phyloP scores from a whole-genome alignment of 164 flowering plant species.

The Annona cherimola region DNA sequence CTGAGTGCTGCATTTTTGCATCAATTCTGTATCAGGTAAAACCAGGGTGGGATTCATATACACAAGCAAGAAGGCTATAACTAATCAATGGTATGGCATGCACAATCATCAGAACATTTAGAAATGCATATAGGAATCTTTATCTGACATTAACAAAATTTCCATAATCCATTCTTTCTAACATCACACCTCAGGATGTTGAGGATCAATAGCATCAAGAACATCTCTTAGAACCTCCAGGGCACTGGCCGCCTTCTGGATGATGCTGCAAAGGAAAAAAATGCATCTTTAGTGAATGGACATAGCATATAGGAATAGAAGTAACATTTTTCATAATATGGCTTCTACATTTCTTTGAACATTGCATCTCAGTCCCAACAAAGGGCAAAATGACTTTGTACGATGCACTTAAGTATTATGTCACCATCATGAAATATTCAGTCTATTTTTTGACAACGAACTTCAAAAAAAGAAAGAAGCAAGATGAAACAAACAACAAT shows the following conservation, averaged over 20 bases:
- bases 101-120: no score
- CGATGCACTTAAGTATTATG: background rate
- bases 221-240: conserved; percentile 87
- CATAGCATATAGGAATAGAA: background rate
- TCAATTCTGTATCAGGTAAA: background rate
- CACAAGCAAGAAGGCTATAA: background rate
- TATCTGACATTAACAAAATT: background rate
- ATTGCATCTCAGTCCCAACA: no score
- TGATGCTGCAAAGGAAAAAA: conserved; percentile 46
- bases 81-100: background rate
- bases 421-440: background rate
- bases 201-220: conserved; percentile 67
- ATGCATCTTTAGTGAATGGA: background rate
- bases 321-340: background rate
- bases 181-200: conserved; percentile 65
- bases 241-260: conserved; percentile 74
- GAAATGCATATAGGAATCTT: background rate
- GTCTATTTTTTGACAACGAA: background rate
- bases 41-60: background rate
- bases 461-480: background rate
- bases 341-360: background rate
- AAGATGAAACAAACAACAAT: no score
- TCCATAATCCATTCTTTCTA: background rate
- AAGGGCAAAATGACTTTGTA: no score
- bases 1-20: background rate